Base-by-base conservation (phyloP, 176 grass and related monocot genomes). In the Cenchrus americanus region DNA sequence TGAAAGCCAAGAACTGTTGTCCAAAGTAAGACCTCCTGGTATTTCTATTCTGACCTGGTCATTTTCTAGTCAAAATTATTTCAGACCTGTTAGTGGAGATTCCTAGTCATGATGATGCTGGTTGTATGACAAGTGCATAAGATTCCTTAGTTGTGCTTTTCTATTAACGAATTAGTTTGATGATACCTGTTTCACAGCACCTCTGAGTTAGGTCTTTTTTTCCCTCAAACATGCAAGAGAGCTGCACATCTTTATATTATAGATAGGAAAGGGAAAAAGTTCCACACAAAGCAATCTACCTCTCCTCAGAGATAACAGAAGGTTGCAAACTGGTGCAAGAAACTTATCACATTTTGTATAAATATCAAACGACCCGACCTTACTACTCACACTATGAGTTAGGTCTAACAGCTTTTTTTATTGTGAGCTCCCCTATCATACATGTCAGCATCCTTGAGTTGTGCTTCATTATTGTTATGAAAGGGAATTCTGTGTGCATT, bases 1-100 rank as follows among this genome's bases (percentile, higher is more conserved):
- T 66, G 97, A 99, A 82, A 99, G 97, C 68, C 97, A 94, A 90
- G 97, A 99, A 73, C 86, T 99, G 27, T 75, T 99, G 64, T 88
- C 97, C 64, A 99, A 99, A 91, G 97, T 99, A 92, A 88, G 85
- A 32, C 9, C 77, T 72, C 49, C 19, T 78, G 19, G 26, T 75
- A 53, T 86, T 79, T 47, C 43, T 82, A 59, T 40, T 40, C 3
- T 64, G 30, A 42, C 26, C 46, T 65, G 41, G n/a, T 43, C 50
- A 62, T 86, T 86, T 64, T 54, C 18, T 75, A 26, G 62, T 46
- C 69, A 52, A 66, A 41, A 73, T 60, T 73, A 69, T 13, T 26
- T 30, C n/a, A 82, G 24, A 41, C 50, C 7, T 18, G 54, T 74
- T 73, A 34, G 40, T 73, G 19, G 5, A 71, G 44, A 44, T 17